Evolutionary conservation across 768 basidiomycete species (phyloP), one percentile per base, ranked within the genome.

Genomic region (Lepiota venenata): DNA sequence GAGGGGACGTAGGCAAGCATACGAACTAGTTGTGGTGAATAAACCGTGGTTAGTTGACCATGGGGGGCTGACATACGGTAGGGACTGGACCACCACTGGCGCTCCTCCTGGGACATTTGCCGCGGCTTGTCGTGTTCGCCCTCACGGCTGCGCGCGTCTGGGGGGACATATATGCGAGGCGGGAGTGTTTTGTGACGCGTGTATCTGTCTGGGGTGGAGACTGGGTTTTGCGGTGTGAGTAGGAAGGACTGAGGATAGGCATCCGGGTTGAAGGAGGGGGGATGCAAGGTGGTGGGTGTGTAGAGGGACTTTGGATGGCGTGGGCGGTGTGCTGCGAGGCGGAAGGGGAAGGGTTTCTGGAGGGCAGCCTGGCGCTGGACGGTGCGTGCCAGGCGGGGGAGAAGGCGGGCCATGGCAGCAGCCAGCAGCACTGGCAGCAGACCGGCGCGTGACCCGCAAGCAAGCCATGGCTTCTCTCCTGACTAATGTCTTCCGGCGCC

Each of bases 391-490:
- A 90, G 80, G 63, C 87, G 85, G 40, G 85, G 85, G 54, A 88
- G 68, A 63, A 91, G 73, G 60, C 87, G 86, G 64, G 85, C 81
- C 88, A 89, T 90, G 37, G n/a, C n/a, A n/a, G n/a, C n/a, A n/a
- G n/a, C n/a, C n/a, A n/a, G n/a, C n/a, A n/a, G n/a, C n/a, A n/a
- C n/a, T n/a, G n/a, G n/a, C n/a, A n/a, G n/a, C n/a, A n/a, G n/a
- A 41, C 35, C 15, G 11, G 16, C 16, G 39, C 21, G 46, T 38
- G 43, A 56, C 32, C 27, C 20, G 25, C 14, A 21, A 25, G n/a
- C 40, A 42, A 20, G 39, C 9, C 15, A 69, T 69, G 69, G 50
- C 67, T 41, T 63, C 64, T 47, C 60, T 69, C 49, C 58, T 70
- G 53, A 70, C 69, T 22, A 75, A 71, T 56, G 64, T 58, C 11